Conservation (phyloP, 2,329 filamentous ascomycete species). For the Microcyclospora tardicrescens region DNA sequence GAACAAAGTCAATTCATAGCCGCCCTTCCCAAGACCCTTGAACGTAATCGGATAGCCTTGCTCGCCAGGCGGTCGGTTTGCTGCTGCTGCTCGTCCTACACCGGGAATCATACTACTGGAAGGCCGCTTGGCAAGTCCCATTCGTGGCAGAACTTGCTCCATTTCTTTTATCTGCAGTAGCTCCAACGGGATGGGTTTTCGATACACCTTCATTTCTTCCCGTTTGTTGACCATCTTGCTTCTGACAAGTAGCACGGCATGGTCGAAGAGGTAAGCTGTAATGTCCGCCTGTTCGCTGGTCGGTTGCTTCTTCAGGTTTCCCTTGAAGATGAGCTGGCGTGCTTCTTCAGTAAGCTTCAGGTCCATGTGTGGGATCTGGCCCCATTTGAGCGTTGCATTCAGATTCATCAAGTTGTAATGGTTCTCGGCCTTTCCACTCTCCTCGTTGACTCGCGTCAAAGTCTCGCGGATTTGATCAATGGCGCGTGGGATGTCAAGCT, state of each 20-base stretch:
- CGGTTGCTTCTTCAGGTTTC: conserved; percentile 80
- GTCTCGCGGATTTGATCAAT: conserved; percentile 77
- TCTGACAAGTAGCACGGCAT: conserved; percentile 81
- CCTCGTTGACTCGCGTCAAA: conserved; percentile 76
- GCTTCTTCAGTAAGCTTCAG: conserved; percentile 88
- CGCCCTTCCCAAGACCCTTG: conserved; percentile 86
- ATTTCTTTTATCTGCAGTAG: conserved; percentile 89
- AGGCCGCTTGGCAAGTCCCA: conserved; percentile 70
- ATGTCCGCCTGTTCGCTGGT: conserved; percentile 74
- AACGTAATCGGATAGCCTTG: conserved; percentile 94
- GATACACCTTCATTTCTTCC: conserved; percentile 90
- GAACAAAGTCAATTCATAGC: conserved; percentile 83
- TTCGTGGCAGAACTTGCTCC: conserved; percentile 81
- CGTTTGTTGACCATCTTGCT: conserved; percentile 85
- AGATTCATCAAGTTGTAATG: conserved; percentile 89
- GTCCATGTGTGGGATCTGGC: conserved; percentile 80
- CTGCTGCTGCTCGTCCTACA: conserved; percentile 36
- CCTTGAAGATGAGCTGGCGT: conserved; percentile 88
- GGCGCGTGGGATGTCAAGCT: conserved; percentile 82
- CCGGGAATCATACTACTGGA: conserved; percentile 70
- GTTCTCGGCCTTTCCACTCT: conserved; percentile 95
- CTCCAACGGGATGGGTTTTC: conserved; percentile 88
- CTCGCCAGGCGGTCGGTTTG: conserved; percentile 36
- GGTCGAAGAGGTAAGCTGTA: conserved; percentile 90
- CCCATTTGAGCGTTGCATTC: conserved; percentile 83